Evolutionary conservation across 345 rosid species (phyloP).

Genomic region (Punica granatum): DNA sequence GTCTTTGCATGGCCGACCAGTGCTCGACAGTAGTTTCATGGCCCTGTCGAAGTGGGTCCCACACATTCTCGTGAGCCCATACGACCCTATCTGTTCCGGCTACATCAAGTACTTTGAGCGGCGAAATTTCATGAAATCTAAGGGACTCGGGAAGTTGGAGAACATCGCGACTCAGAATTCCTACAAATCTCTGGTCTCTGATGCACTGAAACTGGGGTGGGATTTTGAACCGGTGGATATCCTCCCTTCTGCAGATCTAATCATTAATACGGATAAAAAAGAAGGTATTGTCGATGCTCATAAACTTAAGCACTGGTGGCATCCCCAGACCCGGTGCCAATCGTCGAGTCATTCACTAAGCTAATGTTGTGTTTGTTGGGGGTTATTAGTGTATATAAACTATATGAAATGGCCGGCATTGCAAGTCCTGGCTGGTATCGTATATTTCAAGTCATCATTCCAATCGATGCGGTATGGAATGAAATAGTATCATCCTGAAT

Average conservation of each 20-base stretch:
- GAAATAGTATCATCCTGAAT: too few species aligned
- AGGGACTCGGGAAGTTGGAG: slow-evolving; percentile 52
- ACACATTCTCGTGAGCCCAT: neutral
- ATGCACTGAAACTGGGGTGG: slow-evolving; percentile 42
- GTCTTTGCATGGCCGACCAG: neutral
- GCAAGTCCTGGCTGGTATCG: too few species aligned
- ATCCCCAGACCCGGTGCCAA: too few species aligned
- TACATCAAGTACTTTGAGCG: neutral
- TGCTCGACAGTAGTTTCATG: neutral
- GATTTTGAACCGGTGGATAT: slow-evolving; percentile 55
- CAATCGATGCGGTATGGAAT: too few species aligned
- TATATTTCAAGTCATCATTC: too few species aligned
- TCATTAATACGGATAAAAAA: slow-evolving; percentile 27
- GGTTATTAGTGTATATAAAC: too few species aligned
- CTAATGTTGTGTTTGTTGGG: too few species aligned
- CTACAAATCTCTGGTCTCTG: slow-evolving; percentile 41
- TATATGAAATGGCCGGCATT: too few species aligned
- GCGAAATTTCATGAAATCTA: slow-evolving; percentile 27
- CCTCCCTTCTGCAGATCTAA: slow-evolving; percentile 52
- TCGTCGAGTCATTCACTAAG: too few species aligned
- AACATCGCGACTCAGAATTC: slow-evolving; percentile 56
- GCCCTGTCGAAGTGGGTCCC: neutral
- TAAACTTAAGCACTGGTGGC: too few species aligned
- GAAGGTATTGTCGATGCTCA: slow-evolving; percentile 15
- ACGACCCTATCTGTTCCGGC: neutral